Percentiles rank a stretch among this genome's conserved stretches.
Conservation (phyloP, 2,329 filamentous ascomycete species). For the Saccharata proteae region DNA sequence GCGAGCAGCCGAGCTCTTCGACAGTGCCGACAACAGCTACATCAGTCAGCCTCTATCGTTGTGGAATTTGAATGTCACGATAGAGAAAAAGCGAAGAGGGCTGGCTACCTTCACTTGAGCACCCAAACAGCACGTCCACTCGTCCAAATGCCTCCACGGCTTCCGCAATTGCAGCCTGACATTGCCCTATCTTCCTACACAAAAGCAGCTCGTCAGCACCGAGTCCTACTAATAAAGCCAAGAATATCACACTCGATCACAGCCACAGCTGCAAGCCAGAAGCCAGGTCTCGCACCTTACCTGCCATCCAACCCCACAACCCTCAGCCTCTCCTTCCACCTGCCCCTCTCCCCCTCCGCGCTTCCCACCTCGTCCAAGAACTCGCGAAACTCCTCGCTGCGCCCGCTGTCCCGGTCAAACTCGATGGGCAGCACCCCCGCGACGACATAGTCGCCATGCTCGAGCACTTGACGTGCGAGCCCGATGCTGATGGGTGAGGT, state of each 20-base stretch:
- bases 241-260: not conserved
- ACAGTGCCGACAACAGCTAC: conserved; percentile 77
- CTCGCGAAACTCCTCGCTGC: conserved; percentile 66
- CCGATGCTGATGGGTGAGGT: conserved; percentile 76
- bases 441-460: conserved; percentile 85
- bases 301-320: conserved; percentile 47
- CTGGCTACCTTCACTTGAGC: conserved; percentile 74
- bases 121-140: conserved; percentile 83
- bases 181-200: conserved; percentile 50
- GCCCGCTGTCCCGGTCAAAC: conserved; percentile 55
- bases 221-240: no score
- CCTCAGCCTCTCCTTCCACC: conserved; percentile 68
- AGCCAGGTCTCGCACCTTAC: conserved; percentile 20
- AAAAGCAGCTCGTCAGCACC: conserved; percentile 7
- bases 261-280: not conserved
- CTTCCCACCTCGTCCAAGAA: conserved; percentile 51
- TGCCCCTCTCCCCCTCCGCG: conserved; percentile 47
- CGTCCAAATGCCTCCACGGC: conserved; percentile 73
- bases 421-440: conserved; percentile 70
- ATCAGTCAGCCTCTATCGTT: not conserved
- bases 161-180: conserved; percentile 77
- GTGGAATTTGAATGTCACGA: no score
- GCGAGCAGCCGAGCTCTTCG: conserved; percentile 70
- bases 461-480: conserved; percentile 66
- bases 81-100: no score